phyloP scores from a whole-genome alignment of 108 stramenopile genomes.

The Fragilaria crotonensis region DNA sequence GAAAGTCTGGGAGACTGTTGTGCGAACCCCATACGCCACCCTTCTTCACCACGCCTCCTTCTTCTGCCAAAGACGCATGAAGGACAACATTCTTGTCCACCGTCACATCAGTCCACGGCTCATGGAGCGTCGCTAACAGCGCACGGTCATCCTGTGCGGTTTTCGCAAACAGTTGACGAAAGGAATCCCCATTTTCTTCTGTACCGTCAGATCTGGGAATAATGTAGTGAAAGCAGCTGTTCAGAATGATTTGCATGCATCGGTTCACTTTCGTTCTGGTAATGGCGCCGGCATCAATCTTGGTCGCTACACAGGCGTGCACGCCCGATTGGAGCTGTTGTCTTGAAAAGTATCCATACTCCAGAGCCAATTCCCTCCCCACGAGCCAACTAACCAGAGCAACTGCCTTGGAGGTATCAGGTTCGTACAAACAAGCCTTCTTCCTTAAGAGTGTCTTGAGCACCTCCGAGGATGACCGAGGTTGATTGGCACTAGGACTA shows the following conservation, averaged over 20 bases:
- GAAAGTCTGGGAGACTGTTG: conserved; percentile 3
- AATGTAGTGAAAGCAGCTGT: conserved; percentile 88
- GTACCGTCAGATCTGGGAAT: conserved; percentile 78
- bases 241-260: conserved; percentile 89
- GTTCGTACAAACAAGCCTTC: conserved; percentile 86
- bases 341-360: conserved; percentile 72
- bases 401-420: conserved; percentile 75
- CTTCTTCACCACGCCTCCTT: conserved; percentile 5
- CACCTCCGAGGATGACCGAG: conserved; percentile 64
- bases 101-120: conserved; percentile 66
- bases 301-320: conserved; percentile 66
- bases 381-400: conserved; percentile 85
- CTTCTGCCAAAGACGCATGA: conserved; percentile 17
- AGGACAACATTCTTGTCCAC: conserved; percentile 28
- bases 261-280: conserved; percentile 86
- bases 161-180: conserved; percentile 39
- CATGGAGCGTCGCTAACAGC: conserved; percentile 41
- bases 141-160: conserved; percentile 52
- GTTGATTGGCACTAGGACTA: background rate
- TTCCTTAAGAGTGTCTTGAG: conserved; percentile 84
- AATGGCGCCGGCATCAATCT: conserved; percentile 70
- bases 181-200: conserved; percentile 69
- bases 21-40: background rate
- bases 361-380: conserved; percentile 62
- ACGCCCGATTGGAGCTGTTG: conserved; percentile 84